phyloP scores from a whole-genome alignment of 345 rosid species.

The Aquilaria sinensis region DNA sequence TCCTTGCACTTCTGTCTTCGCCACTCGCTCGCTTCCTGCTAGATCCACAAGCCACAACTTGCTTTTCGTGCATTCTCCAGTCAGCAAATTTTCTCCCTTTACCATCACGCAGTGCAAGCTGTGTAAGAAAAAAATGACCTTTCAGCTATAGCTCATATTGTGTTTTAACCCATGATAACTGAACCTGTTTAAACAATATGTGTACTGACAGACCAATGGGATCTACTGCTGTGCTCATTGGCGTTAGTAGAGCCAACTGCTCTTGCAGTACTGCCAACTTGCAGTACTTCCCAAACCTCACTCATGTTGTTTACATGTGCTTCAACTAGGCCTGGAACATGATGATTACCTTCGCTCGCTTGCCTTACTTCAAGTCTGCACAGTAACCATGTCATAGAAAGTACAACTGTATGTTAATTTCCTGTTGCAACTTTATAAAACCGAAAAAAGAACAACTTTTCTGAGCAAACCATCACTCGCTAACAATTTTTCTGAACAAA shows the following conservation, averaged over 20 bases:
- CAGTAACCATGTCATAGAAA: neutral
- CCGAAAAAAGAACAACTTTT: no score
- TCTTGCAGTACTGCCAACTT: conserved; percentile 85
- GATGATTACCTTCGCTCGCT: conserved; percentile 72
- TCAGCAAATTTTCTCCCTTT: conserved; percentile 76
- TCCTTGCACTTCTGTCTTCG: conserved; percentile 92
- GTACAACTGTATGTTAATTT: no score
- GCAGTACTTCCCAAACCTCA: conserved; percentile 92
- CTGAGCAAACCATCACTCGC: no score
- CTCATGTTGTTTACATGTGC: conserved; percentile 67
- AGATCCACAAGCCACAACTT: conserved; percentile 95
- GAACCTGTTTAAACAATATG: conserved; percentile 1
- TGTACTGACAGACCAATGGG: conserved; percentile 67
- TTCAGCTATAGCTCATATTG: conserved; percentile 1
- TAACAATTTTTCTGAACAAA: no score
- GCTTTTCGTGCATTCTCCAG: conserved; percentile 85
- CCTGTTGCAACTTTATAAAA: no score
- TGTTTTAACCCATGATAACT: neutral
- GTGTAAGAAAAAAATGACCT: conserved; percentile 12
- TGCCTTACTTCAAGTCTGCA: conserved; percentile 84
- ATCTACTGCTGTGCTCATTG: conserved; percentile 93
- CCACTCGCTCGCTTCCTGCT: conserved; percentile 98
- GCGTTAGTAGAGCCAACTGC: conserved; percentile 90
- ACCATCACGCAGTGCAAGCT: conserved; percentile 95
- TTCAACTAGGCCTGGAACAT: conserved; percentile 86